Evolutionary conservation across 768 basidiomycete genomes (phyloP).

Genomic region (Albatrellus ellisii): DNA sequence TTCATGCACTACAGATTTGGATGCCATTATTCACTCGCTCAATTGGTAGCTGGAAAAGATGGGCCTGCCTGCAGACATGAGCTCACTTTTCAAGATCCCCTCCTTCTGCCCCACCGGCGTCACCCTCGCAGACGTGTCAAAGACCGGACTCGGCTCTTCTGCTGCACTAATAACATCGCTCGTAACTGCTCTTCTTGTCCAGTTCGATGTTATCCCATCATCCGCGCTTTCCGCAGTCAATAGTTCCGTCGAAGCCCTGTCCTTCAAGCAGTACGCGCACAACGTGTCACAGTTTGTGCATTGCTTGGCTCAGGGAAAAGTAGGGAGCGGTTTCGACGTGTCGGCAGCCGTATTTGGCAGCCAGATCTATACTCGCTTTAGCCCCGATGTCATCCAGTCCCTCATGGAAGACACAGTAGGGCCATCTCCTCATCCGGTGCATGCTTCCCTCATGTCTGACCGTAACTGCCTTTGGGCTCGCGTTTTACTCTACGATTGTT

Average conservation of each 20-base stretch:
- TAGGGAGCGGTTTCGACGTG: slow-evolving; percentile 96
- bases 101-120: slow-evolving; percentile 68
- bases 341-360: slow-evolving; percentile 90
- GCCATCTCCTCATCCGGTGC: slow-evolving; percentile 3
- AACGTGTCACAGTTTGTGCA: slow-evolving; percentile 93
- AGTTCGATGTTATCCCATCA: slow-evolving; percentile 47
- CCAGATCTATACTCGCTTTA: slow-evolving; percentile 84
- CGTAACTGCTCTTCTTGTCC: slow-evolving; percentile 72
- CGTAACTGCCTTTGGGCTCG: not conserved
- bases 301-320: slow-evolving; percentile 94
- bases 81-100: slow-evolving; percentile 52
- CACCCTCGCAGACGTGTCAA: slow-evolving; percentile 74
- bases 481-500: slow-evolving; percentile 5
- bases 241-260: slow-evolving; percentile 14
- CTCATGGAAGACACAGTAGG: slow-evolving; percentile 47
- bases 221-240: slow-evolving; percentile 27
- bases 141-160: slow-evolving; percentile 95
- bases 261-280: slow-evolving; percentile 57
- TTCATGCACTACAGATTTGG: slow-evolving; percentile 2
- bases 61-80: slow-evolving; percentile 46
- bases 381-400: slow-evolving; percentile 50
- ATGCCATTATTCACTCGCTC: not conserved
- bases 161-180: slow-evolving; percentile 96
- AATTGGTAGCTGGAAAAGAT: slow-evolving; percentile 43
- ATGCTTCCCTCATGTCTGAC: not conserved